These are phyloP conservation scores for Purpureocillium lavendulum DNA, from an alignment of 2,329 filamentous ascomycete species.

Conservation along the genomic window DNA sequence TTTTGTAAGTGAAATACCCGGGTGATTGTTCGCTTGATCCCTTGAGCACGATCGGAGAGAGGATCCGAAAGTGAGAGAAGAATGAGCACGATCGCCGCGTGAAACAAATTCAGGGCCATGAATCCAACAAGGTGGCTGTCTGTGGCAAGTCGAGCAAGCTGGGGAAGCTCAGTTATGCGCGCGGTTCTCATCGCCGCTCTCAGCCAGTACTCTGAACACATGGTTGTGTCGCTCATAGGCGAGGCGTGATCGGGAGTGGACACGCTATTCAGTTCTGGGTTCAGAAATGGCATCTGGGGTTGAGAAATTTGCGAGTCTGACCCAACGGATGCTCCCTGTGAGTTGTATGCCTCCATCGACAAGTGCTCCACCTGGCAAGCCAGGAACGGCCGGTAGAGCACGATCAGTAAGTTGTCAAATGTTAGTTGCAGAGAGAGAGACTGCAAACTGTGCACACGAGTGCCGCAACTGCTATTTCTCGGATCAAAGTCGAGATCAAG, in stretches of 20 bases:
- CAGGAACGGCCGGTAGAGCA: slow-evolving; percentile 31
- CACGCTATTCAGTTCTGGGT: no score
- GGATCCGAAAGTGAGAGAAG: slow-evolving; percentile 31
- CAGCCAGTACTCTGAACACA: slow-evolving; percentile 21
- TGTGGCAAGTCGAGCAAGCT: slow-evolving; percentile 26
- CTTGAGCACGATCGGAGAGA: slow-evolving; percentile 30
- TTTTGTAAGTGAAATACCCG: slow-evolving; percentile 31
- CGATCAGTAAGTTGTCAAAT: slow-evolving; percentile 32
- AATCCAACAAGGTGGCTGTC: slow-evolving; percentile 35
- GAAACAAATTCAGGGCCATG: slow-evolving; percentile 35
- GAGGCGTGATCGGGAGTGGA: neutral
- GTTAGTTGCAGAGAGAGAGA: slow-evolving; percentile 32
- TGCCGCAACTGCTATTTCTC: neutral
- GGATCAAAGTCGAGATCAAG: slow-evolving; percentile 1
- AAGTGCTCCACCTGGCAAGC: slow-evolving; percentile 24
- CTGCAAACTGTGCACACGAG: slow-evolving; percentile 16
- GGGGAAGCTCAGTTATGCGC: slow-evolving; percentile 21
- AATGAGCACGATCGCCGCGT: slow-evolving; percentile 32
- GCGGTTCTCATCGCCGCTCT: slow-evolving; percentile 30
- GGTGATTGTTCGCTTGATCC: slow-evolving; percentile 31
- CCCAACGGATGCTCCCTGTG: no score
- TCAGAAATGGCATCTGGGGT: no score
- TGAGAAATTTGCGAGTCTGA: no score
- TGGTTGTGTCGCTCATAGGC: neutral
- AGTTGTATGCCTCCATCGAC: slow-evolving; percentile 1